Evolutionary conservation across 805 yeast genomes (phyloP).

Genomic region (Zygoascus biomembranicola): DNA sequence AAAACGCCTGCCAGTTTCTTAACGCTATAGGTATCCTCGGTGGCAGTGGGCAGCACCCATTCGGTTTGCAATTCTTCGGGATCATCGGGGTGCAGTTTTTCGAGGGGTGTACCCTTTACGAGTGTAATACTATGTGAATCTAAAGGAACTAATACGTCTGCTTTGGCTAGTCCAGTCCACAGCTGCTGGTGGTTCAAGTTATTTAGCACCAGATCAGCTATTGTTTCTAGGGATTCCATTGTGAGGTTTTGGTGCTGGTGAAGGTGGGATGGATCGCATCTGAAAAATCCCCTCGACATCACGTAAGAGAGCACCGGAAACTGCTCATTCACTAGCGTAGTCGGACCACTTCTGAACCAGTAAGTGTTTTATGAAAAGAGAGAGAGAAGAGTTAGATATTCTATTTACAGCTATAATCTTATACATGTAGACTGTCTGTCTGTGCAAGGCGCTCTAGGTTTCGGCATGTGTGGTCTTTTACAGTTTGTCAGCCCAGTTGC

Average conservation of each 20-base stretch:
- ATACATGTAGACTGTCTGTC: neutral
- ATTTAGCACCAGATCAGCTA: conserved; percentile 14
- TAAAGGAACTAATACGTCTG: conserved; percentile 9
- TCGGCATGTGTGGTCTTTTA: too few species aligned
- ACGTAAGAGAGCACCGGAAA: too few species aligned
- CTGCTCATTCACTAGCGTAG: too few species aligned
- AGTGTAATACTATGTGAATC: conserved; percentile 7
- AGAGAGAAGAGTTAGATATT: neutral
- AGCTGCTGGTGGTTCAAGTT: conserved; percentile 32
- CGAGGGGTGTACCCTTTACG: conserved; percentile 28
- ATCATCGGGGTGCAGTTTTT: conserved; percentile 29
- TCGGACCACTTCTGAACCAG: too few species aligned
- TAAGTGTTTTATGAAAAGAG: too few species aligned
- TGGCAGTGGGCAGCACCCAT: conserved; percentile 21
- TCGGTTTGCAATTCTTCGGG: conserved; percentile 21
- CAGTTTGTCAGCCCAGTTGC: neutral
- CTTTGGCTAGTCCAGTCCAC: conserved; percentile 25
- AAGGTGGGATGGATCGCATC: too few species aligned
- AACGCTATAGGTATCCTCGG: conserved; percentile 27
- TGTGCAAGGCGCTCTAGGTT: too few species aligned
- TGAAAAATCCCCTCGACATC: too few species aligned
- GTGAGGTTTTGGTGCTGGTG: too few species aligned
- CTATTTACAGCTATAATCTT: neutral
- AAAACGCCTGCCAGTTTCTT: conserved; percentile 28
- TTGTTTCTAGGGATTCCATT: too few species aligned